Percentiles rank a stretch among this genome's conserved stretches.
Evolutionary conservation across 2,329 filamentous ascomycete genomes (phyloP).

Genomic region (Aureobasidium sp.): DNA sequence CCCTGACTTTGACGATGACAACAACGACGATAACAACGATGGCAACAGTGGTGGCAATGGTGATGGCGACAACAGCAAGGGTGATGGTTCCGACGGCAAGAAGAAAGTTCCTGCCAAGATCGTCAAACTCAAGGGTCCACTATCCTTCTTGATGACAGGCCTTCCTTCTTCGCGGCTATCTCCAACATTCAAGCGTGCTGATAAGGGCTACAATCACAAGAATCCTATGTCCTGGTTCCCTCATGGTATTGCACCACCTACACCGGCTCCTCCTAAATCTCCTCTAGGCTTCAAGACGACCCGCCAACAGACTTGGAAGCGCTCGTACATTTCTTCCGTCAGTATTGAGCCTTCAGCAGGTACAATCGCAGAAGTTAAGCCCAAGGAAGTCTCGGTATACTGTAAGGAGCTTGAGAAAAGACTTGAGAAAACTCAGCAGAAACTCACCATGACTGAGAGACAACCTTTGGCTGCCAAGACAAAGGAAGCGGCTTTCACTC

Average conservation of each 20-base stretch:
- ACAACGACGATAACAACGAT: background rate
- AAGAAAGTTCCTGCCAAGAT: background rate
- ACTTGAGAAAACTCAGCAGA: background rate
- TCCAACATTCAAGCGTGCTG: background rate
- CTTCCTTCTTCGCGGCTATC: background rate
- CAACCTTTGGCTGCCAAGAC: background rate
- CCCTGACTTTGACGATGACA: background rate
- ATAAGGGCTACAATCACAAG: background rate
- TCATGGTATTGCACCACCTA: too few species aligned
- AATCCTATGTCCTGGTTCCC: background rate
- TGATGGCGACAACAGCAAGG: background rate
- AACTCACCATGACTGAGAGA: background rate
- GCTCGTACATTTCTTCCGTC: background rate
- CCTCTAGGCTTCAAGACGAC: background rate
- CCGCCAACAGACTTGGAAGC: slow-evolving; percentile 11
- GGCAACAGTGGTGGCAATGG: background rate
- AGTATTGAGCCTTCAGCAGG: background rate
- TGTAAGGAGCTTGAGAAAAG: background rate
- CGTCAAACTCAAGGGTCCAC: background rate
- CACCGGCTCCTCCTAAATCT: background rate
- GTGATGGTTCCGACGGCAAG: background rate
- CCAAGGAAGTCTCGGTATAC: background rate
- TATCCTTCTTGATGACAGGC: background rate
- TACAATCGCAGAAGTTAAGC: background rate
- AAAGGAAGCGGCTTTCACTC: background rate